Conservation (phyloP, 441 rosid species). For the Arabidopsis lyrata region DNA sequence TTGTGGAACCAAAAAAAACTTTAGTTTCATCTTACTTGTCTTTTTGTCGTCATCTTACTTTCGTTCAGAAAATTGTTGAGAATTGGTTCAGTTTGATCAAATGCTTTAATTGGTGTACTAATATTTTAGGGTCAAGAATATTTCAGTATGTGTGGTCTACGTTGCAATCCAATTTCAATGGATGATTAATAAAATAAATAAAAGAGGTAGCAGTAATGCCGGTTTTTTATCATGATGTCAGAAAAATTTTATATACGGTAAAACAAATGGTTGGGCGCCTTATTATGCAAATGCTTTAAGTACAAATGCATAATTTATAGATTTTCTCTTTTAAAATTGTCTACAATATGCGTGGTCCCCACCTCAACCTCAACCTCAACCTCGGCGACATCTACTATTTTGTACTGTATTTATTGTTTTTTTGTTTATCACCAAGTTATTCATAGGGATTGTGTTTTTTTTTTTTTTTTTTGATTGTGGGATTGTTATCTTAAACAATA, state of each 20-base stretch:
- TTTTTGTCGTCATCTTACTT: not conserved
- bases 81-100: not conserved
- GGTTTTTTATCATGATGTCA: constrained; percentile 20
- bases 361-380: not conserved
- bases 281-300: not conserved
- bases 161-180: not conserved
- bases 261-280: not conserved
- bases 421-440: not conserved
- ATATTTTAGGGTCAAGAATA: not conserved
- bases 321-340: not conserved
- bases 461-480: no score
- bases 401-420: constrained; percentile 19
- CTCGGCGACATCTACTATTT: constrained; percentile 23
- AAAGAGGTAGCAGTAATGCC: not conserved
- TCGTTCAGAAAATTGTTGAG: not conserved
- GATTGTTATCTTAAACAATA: not conserved
- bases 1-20: not conserved
- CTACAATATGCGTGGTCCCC: constrained; percentile 35
- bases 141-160: not conserved
- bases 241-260: not conserved
- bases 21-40: not conserved
- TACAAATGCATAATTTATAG: constrained; percentile 5
- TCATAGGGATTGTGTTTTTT: no score
- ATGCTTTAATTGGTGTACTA: not conserved
- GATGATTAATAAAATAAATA: not conserved